Percentiles rank a stretch among this genome's conserved stretches.
These are phyloP conservation scores for Populus hybrid DNA, from an alignment of 441 rosid species.

Conservation along the genomic window DNA sequence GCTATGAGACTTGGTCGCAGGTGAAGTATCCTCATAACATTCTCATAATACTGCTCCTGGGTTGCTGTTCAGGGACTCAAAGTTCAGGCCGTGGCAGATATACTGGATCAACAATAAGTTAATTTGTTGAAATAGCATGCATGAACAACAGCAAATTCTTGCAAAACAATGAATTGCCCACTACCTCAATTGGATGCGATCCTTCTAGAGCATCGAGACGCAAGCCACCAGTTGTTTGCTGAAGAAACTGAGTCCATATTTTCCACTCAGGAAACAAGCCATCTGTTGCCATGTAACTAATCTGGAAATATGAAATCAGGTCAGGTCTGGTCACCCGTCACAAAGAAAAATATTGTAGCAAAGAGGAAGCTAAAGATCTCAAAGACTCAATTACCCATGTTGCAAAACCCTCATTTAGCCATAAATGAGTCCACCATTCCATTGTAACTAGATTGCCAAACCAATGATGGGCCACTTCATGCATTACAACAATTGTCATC, in stretches of 20 bases:
- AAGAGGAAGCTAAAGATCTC: not conserved
- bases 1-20: no score
- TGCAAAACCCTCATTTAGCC: slow-evolving; percentile 47
- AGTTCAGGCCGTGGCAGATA: no score
- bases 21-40: no score
- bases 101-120: no score
- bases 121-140: no score
- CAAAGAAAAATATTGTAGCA: not conserved
- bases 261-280: slow-evolving; percentile 39
- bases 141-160: no score
- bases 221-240: slow-evolving; percentile 22
- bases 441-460: slow-evolving; percentile 48
- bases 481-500: slow-evolving; percentile 30
- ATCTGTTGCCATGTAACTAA: slow-evolving; percentile 37
- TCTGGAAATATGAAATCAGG: slow-evolving; percentile 21
- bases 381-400: slow-evolving; percentile 31
- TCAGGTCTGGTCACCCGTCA: not conserved
- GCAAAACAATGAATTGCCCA: not conserved
- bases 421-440: slow-evolving; percentile 51
- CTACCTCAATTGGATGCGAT: slow-evolving; percentile 42
- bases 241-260: slow-evolving; percentile 40
- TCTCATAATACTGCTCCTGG: no score
- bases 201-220: slow-evolving; percentile 25
- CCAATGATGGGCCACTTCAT: slow-evolving; percentile 46
- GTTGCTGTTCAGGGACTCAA: no score